Conservation (phyloP, 352 stramenopile genomes). For the Phytophthora sansomeana region DNA sequence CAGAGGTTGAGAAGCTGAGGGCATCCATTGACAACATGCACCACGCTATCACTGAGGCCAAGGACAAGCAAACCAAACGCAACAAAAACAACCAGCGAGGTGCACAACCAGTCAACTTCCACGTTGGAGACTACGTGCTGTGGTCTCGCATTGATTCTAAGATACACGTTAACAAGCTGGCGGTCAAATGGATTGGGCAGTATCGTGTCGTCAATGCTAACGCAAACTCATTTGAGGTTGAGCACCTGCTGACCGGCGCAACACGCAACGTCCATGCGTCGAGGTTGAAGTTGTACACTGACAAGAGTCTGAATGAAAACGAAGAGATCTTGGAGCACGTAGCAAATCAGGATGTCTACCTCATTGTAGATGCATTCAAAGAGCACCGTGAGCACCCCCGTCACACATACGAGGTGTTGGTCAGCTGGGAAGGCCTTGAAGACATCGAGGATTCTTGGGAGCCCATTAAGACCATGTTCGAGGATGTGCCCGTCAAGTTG, state of each 20-base stretch:
- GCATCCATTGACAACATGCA: too few species aligned
- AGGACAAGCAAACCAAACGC: slow-evolving; percentile 21
- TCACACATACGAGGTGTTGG: neutral
- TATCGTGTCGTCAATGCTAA: slow-evolving; percentile 17
- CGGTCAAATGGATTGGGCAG: too few species aligned
- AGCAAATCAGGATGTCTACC: slow-evolving; percentile 16
- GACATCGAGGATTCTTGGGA: slow-evolving; percentile 4
- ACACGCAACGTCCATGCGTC: neutral
- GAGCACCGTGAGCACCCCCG: slow-evolving; percentile 5
- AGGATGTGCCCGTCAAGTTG: neutral
- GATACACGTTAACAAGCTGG: too few species aligned
- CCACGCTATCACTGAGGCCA: neutral
- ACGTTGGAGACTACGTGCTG: slow-evolving; percentile 16
- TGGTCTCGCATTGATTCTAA: too few species aligned
- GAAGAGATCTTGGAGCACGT: slow-evolving; percentile 16
- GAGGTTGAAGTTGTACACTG: slow-evolving; percentile 7
- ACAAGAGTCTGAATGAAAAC: slow-evolving; percentile 7
- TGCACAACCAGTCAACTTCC: slow-evolving; percentile 10
- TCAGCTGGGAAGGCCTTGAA: neutral
- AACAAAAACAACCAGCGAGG: slow-evolving; percentile 18
- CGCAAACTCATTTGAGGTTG: slow-evolving; percentile 18
- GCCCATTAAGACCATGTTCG: neutral
- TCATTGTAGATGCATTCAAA: slow-evolving; percentile 12
- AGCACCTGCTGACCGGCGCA: slow-evolving; percentile 4
- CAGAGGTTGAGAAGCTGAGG: too few species aligned